phyloP scores from a whole-genome alignment of 176 grass and related monocot species.

The Oropetium thomaeum region DNA sequence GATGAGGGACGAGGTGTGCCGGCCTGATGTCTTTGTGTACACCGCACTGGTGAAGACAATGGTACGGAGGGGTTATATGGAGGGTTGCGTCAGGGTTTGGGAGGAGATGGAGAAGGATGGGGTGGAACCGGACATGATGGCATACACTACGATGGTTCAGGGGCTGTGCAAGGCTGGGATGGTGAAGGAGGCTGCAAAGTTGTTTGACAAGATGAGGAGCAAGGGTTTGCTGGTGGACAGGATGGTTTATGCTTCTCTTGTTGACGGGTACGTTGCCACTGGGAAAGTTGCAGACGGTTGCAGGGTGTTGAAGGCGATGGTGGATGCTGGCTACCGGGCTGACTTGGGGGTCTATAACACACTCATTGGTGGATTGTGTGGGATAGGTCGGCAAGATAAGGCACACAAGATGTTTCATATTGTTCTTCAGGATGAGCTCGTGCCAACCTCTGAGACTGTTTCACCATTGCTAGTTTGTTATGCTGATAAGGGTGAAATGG shows the following conservation, averaged over 20 bases:
- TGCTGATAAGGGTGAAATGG: slow-evolving; percentile 59
- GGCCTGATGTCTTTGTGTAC: slow-evolving; percentile 78
- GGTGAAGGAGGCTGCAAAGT: slow-evolving; percentile 51
- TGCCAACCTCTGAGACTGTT: slow-evolving; percentile 50
- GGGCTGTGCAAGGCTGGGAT: slow-evolving; percentile 61
- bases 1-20: slow-evolving; percentile 64
- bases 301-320: slow-evolving; percentile 72
- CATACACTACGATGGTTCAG: slow-evolving; percentile 62
- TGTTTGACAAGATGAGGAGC: slow-evolving; percentile 69
- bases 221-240: slow-evolving; percentile 70
- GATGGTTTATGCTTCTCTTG: slow-evolving; percentile 53
- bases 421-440: slow-evolving; percentile 61
- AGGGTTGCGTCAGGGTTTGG: slow-evolving; percentile 79
- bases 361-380: slow-evolving; percentile 71
- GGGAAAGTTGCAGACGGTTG: slow-evolving; percentile 58
- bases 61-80: slow-evolving; percentile 60
- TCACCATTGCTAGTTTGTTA: slow-evolving; percentile 65
- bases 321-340: slow-evolving; percentile 62
- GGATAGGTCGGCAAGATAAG: slow-evolving; percentile 56
- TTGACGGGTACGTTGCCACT: slow-evolving; percentile 53
- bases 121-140: slow-evolving; percentile 57
- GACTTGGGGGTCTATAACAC: slow-evolving; percentile 75
- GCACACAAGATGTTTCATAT: slow-evolving; percentile 69
- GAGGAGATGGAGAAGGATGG: slow-evolving; percentile 73
- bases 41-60: slow-evolving; percentile 68